These are phyloP conservation scores for Kwoniella bestiolae DNA, from an alignment of 768 basidiomycete species.

Conservation along the genomic window DNA sequence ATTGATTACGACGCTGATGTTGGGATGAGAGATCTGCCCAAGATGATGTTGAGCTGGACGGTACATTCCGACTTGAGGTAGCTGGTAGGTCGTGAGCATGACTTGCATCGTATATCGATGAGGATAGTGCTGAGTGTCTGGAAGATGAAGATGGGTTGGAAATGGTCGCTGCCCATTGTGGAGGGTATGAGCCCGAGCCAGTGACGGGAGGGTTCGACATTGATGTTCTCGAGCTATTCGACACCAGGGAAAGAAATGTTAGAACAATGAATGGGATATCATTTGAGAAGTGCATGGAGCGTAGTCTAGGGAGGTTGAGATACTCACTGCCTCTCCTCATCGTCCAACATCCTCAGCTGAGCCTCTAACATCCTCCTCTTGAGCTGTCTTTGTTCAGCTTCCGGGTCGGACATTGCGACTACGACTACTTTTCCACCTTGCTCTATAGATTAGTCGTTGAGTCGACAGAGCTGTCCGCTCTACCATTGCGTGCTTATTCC, in stretches of 20 bases:
- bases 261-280: no score
- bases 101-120: conserved; percentile 4
- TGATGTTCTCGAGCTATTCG: background rate
- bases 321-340: conserved; percentile 31
- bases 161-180: conserved; percentile 16
- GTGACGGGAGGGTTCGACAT: conserved; percentile 11
- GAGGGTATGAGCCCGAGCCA: conserved; percentile 11
- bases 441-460: no score
- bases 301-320: background rate
- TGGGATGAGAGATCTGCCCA: background rate
- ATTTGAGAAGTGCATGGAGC: no score
- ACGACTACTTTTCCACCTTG: background rate
- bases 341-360: conserved; percentile 35
- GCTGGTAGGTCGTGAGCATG: background rate
- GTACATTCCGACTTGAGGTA: background rate
- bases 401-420: conserved; percentile 5
- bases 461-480: no score
- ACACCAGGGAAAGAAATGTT: no score
- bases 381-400: conserved; percentile 19
- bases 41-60: background rate
- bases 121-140: background rate
- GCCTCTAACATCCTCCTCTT: conserved; percentile 27
- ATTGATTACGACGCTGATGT: background rate
- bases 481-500: no score
- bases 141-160: conserved; percentile 1